These are phyloP conservation scores for Raddia guianensis DNA, from an alignment of 176 grass and related monocot genomes.

Conservation along the genomic window DNA sequence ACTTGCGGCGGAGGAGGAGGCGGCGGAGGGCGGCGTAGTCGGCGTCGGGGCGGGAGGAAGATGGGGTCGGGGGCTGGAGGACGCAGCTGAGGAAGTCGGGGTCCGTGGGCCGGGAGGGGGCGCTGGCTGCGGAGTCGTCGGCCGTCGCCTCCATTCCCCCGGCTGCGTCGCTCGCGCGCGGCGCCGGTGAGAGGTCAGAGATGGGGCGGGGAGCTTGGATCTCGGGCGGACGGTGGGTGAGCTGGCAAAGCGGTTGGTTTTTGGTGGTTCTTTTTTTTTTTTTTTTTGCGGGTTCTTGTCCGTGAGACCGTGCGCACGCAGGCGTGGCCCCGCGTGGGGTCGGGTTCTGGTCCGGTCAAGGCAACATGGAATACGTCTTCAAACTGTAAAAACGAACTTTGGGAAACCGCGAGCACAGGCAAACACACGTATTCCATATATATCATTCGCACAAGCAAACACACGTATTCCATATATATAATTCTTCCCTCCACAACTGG, in stretches of 20 bases:
- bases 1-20: slow-evolving; percentile 75
- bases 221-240: slow-evolving; percentile 32
- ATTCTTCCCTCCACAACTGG: too few relatives aligned
- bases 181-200: slow-evolving; percentile 34
- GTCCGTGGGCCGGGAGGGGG: slow-evolving; percentile 47
- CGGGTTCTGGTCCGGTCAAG: too few relatives aligned
- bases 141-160: slow-evolving; percentile 45
- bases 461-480: too few relatives aligned
- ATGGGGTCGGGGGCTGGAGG: slow-evolving; percentile 67
- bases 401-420: too few relatives aligned
- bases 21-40: slow-evolving; percentile 77
- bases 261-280: neutral
- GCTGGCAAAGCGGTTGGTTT: slow-evolving; percentile 25
- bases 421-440: too few relatives aligned
- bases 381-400: too few relatives aligned
- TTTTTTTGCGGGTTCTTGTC: slow-evolving; percentile 12
- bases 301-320: slow-evolving; percentile 48
- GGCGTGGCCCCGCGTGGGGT: neutral
- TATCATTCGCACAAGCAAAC: too few relatives aligned
- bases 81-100: slow-evolving; percentile 88
- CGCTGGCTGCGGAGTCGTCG: neutral
- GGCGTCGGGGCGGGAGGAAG: slow-evolving; percentile 56
- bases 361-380: too few relatives aligned
- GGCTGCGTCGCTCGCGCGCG: slow-evolving; percentile 11
- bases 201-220: slow-evolving; percentile 31